Conservation (phyloP, 1,139 yeast genomes). For the Geotrichum cucujoidarum region DNA sequence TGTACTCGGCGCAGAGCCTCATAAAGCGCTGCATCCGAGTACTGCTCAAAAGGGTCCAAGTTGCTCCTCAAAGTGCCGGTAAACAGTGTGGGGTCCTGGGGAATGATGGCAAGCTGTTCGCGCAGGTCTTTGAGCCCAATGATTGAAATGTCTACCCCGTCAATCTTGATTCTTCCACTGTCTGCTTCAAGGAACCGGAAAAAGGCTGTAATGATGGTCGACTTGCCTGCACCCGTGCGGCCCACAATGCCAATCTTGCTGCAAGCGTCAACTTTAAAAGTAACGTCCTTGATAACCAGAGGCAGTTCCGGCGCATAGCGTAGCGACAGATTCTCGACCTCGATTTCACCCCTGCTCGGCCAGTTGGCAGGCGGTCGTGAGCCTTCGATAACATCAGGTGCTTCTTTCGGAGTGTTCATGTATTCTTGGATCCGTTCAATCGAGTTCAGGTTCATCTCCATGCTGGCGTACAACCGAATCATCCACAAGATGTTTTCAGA, state of each 20-base stretch:
- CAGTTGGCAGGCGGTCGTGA: slow-evolving; percentile 46
- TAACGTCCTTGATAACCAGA: slow-evolving; percentile 53
- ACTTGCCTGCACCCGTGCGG: slow-evolving; percentile 82
- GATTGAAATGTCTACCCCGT: slow-evolving; percentile 51
- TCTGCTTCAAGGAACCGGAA: slow-evolving; percentile 68
- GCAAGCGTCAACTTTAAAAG: slow-evolving; percentile 48
- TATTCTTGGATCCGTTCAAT: slow-evolving; percentile 74
- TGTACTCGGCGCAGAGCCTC: slow-evolving; percentile 78
- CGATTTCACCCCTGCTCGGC: slow-evolving; percentile 60
- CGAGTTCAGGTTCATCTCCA: slow-evolving; percentile 72
- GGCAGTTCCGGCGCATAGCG: slow-evolving; percentile 52
- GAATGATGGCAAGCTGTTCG: slow-evolving; percentile 59
- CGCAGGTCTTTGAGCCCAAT: slow-evolving; percentile 57
- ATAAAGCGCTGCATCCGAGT: slow-evolving; percentile 51
- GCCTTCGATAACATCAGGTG: slow-evolving; percentile 39
- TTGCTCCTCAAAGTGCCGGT: slow-evolving; percentile 61
- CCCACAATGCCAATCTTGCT: slow-evolving; percentile 90
- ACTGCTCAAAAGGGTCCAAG: slow-evolving; percentile 55
- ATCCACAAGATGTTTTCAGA: slow-evolving; percentile 57
- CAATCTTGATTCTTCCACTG: slow-evolving; percentile 52
- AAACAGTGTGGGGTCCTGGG: slow-evolving; percentile 72
- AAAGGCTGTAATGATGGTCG: slow-evolving; percentile 64
- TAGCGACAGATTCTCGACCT: slow-evolving; percentile 57
- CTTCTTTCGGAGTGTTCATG: slow-evolving; percentile 59
- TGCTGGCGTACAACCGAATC: slow-evolving; percentile 63